Evolutionary conservation across 2,329 filamentous ascomycete genomes (phyloP).

Genomic region (Cladophialophora bantiana): DNA sequence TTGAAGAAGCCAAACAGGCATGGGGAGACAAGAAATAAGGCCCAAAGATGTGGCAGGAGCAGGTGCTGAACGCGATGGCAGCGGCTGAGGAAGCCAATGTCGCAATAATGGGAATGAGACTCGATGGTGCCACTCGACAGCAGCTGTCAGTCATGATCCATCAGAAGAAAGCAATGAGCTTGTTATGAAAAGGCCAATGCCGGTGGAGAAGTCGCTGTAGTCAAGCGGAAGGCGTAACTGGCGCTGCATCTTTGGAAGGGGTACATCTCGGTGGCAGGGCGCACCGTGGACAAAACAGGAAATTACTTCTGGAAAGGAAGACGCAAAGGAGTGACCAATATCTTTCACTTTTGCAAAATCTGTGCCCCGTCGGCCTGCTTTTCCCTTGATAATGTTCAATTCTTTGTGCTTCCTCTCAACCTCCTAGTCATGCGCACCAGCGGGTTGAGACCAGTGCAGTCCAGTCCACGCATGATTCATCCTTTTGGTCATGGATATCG

Average conservation of each 20-base stretch:
- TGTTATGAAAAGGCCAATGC: background rate
- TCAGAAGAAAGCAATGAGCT: background rate
- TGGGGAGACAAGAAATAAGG: background rate
- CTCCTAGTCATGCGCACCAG: background rate
- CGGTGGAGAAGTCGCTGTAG: background rate
- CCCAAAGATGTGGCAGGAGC: background rate
- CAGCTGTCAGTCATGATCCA: background rate
- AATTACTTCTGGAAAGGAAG: too few relatives aligned
- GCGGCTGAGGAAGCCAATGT: background rate
- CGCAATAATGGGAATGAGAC: background rate
- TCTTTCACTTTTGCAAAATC: background rate
- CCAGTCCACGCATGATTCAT: background rate
- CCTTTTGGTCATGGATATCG: background rate
- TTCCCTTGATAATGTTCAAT: background rate
- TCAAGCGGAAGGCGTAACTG: background rate
- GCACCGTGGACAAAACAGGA: too few relatives aligned
- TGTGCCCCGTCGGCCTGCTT: background rate
- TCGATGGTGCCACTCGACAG: background rate
- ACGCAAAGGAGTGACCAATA: too few relatives aligned
- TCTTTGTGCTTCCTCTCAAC: background rate
- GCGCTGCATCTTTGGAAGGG: background rate
- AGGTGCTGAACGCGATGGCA: background rate
- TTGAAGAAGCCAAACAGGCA: background rate
- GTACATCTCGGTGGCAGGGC: background rate
- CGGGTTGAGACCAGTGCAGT: background rate